Percentiles rank a stretch among this genome's conserved stretches.
Evolutionary conservation across 768 basidiomycete genomes (phyloP).

Genomic region (Lanmaoa rubissima): DNA sequence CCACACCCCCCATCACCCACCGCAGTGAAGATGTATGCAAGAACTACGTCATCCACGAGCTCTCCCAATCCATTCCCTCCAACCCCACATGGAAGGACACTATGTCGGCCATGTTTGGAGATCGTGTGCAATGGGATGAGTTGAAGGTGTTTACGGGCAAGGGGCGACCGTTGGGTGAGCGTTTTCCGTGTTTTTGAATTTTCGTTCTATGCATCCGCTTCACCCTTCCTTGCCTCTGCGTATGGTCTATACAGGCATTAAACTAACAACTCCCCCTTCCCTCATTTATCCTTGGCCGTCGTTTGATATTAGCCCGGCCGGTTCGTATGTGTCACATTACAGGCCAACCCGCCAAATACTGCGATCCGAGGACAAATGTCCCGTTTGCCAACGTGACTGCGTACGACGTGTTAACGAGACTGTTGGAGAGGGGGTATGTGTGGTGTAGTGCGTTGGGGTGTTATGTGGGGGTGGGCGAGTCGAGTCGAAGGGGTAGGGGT

Average conservation of each 20-base stretch:
- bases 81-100: conserved; percentile 67
- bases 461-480: conserved; percentile 31
- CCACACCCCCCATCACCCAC: conserved; percentile 21
- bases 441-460: conserved; percentile 54
- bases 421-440: conserved; percentile 66
- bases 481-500: not conserved
- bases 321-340: conserved; percentile 72
- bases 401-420: conserved; percentile 57
- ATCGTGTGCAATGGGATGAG: conserved; percentile 78
- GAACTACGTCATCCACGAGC: conserved; percentile 72
- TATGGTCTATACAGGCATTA: not conserved
- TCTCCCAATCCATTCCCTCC: conserved; percentile 42
- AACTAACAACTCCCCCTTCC: not conserved
- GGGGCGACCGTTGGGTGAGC: conserved; percentile 61
- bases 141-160: conserved; percentile 63
- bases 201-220: not conserved
- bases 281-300: not conserved
- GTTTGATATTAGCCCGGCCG: conserved; percentile 46
- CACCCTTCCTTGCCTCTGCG: too few relatives aligned
- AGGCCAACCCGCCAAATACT: conserved; percentile 71
- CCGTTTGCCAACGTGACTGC: conserved; percentile 74
- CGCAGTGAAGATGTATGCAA: conserved; percentile 54
- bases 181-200: not conserved
- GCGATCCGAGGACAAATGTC: conserved; percentile 75
- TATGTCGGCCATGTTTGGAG: conserved; percentile 85